A percentile compares a stretch with the other conserved stretches of the same genome.
Conservation (phyloP, 345 rosid species). For the Eucalyptus sideroxylon region DNA sequence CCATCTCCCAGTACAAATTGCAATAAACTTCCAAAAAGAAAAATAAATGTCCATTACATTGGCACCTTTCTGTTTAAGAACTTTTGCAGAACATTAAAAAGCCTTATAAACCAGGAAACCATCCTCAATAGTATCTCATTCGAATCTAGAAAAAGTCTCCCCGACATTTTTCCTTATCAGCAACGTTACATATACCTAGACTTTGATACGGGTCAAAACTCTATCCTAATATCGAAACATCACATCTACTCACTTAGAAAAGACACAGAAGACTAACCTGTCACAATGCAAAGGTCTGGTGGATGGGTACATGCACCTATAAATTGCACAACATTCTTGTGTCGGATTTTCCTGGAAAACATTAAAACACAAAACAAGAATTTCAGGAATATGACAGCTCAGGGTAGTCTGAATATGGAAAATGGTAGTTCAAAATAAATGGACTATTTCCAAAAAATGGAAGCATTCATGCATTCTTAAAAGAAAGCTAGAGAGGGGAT, state of each 20-base stretch:
- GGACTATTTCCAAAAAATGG: background rate
- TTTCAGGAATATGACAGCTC: background rate
- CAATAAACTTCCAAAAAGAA: background rate
- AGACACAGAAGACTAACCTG: constrained; percentile 40
- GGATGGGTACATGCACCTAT: constrained; percentile 89
- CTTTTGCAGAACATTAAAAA: background rate
- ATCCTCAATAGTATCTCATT: background rate
- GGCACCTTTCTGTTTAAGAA: background rate
- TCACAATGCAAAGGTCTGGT: constrained; percentile 81
- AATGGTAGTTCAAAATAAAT: background rate
- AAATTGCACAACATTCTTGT: constrained; percentile 90
- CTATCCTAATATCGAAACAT: background rate
- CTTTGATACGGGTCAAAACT: background rate
- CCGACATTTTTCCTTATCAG: background rate
- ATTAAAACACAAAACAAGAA: background rate
- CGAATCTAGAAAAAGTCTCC: background rate
- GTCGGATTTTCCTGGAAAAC: constrained; percentile 72
- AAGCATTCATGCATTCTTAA: background rate
- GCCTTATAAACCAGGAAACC: background rate
- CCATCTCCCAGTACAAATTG: background rate
- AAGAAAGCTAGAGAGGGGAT: background rate
- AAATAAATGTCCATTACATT: background rate
- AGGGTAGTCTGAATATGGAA: background rate
- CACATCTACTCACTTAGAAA: background rate
- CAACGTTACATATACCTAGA: background rate